phyloP scores from a whole-genome alignment of 495 filamentous ascomycete species.

The Neurospora pannonica region DNA sequence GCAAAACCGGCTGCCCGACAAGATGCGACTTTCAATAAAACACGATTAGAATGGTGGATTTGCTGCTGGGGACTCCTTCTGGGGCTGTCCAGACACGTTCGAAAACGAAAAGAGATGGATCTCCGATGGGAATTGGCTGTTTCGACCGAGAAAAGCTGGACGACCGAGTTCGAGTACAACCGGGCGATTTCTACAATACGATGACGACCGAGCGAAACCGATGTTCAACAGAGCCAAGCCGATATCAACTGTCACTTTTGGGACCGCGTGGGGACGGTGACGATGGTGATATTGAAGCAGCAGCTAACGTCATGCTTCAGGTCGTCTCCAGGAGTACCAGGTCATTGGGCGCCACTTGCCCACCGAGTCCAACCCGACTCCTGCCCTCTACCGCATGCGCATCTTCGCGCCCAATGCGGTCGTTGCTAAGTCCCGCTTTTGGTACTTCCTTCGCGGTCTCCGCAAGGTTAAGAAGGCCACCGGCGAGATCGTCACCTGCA shows the following conservation, averaged over 20 bases:
- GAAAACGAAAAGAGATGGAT: not conserved
- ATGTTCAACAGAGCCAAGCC: not conserved
- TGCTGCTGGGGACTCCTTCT: not conserved
- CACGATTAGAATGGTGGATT: not conserved
- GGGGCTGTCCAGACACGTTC: not conserved
- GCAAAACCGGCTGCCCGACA: not conserved
- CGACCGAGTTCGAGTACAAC: not conserved
- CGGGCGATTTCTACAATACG: not conserved
- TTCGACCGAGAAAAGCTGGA: not conserved
- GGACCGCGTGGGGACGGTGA: not conserved
- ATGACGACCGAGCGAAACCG: not conserved
- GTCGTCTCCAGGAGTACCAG: conserved; percentile 99
- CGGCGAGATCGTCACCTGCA: conserved; percentile 95
- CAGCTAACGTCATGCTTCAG: conserved; percentile 37
- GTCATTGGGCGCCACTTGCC: conserved; percentile 99
- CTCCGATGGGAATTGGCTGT: not conserved
- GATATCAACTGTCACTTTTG: not conserved
- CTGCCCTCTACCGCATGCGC: conserved; percentile 99
- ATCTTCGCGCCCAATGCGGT: conserved; percentile 97
- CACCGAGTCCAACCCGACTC: conserved; percentile 85
- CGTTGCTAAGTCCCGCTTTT: conserved; percentile 98
- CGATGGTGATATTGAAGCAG: not conserved
- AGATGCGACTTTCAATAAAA: not conserved
- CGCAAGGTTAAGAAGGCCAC: conserved; percentile 99
- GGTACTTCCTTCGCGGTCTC: conserved; percentile 99